These are phyloP conservation scores for Trichophyton mentagrophytes DNA, from an alignment of 2,329 filamentous ascomycete genomes.

Conservation along the genomic window DNA sequence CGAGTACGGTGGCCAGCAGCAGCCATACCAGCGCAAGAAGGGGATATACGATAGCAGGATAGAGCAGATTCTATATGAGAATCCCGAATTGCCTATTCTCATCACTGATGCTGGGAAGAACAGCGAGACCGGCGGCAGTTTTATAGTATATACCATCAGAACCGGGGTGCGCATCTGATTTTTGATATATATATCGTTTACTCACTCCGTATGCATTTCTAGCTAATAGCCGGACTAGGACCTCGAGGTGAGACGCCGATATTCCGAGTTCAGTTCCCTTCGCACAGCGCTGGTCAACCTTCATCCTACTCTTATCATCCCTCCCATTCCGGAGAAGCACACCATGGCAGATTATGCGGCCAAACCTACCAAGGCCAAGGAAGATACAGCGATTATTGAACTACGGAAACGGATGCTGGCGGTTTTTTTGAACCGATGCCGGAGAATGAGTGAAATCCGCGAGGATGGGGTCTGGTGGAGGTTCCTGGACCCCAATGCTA, in stretches of 20 bases:
- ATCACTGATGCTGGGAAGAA: conserved; percentile 97
- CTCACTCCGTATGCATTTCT: neutral
- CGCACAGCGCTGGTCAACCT: conserved; percentile 78
- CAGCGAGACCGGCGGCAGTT: conserved; percentile 76
- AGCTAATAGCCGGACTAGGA: conserved; percentile 46
- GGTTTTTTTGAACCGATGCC: conserved; percentile 87
- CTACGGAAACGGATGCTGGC: conserved; percentile 91
- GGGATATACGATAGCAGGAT: conserved; percentile 90
- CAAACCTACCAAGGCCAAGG: conserved; percentile 94
- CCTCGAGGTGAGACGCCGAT: conserved; percentile 83
- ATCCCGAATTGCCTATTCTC: conserved; percentile 74
- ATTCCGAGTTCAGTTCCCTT: conserved; percentile 91
- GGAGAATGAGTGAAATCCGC: conserved; percentile 79
- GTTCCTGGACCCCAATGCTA: conserved; percentile 93
- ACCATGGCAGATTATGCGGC: conserved; percentile 98
- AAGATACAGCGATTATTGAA: conserved; percentile 94
- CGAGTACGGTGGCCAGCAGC: conserved; percentile 38
- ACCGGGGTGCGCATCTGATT: conserved; percentile 57
- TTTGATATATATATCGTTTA: conserved; percentile 7
- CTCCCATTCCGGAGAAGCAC: conserved; percentile 96
- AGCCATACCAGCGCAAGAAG: conserved; percentile 49
- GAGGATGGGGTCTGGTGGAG: conserved; percentile 96
- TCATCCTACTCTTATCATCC: conserved; percentile 89
- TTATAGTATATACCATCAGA: conserved; percentile 93
- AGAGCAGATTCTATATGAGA: conserved; percentile 94